phyloP scores from a whole-genome alignment of 192 early-diverging fungal genomes.

The Thamnidium elegans region DNA sequence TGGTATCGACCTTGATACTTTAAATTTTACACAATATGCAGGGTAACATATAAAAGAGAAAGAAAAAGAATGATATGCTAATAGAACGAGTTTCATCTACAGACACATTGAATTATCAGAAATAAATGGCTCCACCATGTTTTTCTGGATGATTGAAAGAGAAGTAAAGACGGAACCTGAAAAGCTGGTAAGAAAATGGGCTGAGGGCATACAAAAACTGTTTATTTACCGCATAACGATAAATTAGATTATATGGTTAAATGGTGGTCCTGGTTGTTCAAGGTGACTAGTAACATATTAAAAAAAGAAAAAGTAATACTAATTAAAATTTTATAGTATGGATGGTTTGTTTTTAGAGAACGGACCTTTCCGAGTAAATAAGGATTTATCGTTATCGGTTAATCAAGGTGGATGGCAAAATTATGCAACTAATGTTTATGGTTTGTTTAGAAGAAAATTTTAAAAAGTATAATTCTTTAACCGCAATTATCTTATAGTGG shows the following conservation, averaged over 20 bases:
- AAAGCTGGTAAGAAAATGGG: conserved; percentile 37
- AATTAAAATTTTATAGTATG: conserved; percentile 40
- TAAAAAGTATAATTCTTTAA: not conserved
- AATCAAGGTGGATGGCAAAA: conserved; percentile 56
- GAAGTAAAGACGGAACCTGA: conserved; percentile 17
- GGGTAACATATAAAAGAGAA: conserved; percentile 32
- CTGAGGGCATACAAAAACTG: not conserved
- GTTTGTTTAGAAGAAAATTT: conserved; percentile 25
- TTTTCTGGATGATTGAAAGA: conserved; percentile 52
- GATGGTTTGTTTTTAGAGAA: conserved; percentile 64
- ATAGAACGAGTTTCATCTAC: not conserved
- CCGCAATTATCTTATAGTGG: conserved; percentile 39
- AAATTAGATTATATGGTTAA: conserved; percentile 58
- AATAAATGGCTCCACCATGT: conserved; percentile 36
- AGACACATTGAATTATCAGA: conserved; percentile 45
- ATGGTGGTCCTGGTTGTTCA: conserved; percentile 51
- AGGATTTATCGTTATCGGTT: conserved; percentile 36
- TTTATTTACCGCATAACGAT: not conserved
- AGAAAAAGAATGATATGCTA: not conserved
- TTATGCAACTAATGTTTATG: conserved; percentile 57
- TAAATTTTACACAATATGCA: conserved; percentile 42
- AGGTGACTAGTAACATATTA: conserved; percentile 11
- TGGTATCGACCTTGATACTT: conserved; percentile 26
- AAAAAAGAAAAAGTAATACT: not conserved
- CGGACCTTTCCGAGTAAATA: conserved; percentile 52